Evolutionary conservation across 768 basidiomycete species (phyloP), one percentile per base, ranked within the genome.

Genomic region (Naganishia randhawae): DNA sequence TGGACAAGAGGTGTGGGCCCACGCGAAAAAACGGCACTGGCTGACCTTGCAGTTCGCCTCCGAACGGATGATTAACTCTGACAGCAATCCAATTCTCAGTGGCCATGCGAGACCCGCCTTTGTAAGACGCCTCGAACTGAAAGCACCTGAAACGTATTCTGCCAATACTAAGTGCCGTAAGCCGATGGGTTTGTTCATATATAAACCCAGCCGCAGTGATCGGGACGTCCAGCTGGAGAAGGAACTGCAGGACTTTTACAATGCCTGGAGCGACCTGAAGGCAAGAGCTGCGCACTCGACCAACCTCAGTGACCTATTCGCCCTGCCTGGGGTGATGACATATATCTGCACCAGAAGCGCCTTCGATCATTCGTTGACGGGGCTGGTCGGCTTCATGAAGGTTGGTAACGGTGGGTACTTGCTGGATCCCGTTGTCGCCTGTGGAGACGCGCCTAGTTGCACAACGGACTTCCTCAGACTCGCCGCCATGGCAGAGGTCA

Each of bases 171-270:
- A n/a, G 3, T n/a, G 45, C 25, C 45, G 45, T 22, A 48, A 48
- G 45, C 45, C 45, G 11, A 48, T 48, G 45, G n/a, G 11, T 4
- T 22, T 48, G 45, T 22, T 48, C 19, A 4, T 48, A n/a, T 48
- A 48, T 13, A 22, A 17, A 3, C 45, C 45, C n/a, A 48, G n/a
- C 13, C 45, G 45, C n/a, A 4, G 45, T 22, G 6, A 2, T 22
- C 45, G 45, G 19, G 27, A 54, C 32, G 57, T 62, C 57, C 27
- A 62, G 22, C 39, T 62, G 35, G 57, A 62, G 35, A 62, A 9
- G 17, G 39, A 41, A 35, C 33, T 35, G 13, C 57, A 62, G 39
- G 3, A 16, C 5, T 62, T 62, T 32, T 62, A 62, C 57, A 35
- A 62, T 27, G 57, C 25, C 5, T 62, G 57, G 57, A 31, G 57